Percentiles rank a stretch among this genome's conserved stretches.
Evolutionary conservation across 1,284 basidiomycete genomes (phyloP).

Genomic region (Tilletia setariae): DNA sequence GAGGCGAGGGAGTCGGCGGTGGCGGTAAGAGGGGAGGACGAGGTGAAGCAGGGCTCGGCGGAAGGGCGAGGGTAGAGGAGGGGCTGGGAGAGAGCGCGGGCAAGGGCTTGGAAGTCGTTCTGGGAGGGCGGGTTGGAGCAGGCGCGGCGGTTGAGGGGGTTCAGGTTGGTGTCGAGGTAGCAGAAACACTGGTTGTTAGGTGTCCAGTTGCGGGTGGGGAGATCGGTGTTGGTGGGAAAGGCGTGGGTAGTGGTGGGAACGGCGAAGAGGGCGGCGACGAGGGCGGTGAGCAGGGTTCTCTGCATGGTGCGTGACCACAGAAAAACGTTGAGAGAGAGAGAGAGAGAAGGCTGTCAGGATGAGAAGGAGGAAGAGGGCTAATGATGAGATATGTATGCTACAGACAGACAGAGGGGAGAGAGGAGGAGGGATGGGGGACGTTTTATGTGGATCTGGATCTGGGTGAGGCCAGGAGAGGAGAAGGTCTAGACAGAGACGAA

Average conservation of each 20-base stretch:
- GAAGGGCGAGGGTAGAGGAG: conserved; percentile 6
- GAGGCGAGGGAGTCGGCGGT: background rate
- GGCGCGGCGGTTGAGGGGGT: background rate
- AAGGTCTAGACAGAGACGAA: no score
- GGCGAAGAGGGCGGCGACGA: background rate
- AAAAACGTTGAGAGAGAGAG: background rate
- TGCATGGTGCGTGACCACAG: background rate
- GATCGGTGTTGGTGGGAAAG: background rate
- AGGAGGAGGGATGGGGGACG: no score
- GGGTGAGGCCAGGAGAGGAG: no score
- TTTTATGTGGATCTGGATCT: no score
- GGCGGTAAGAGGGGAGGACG: background rate
- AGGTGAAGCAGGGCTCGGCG: background rate
- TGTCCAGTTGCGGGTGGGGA: no score
- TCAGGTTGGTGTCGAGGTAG: conserved; percentile 12
- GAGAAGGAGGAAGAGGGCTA: background rate
- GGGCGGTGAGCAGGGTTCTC: background rate
- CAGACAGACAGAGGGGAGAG: no score
- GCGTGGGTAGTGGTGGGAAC: background rate
- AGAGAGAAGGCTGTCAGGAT: background rate
- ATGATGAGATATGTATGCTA: background rate
- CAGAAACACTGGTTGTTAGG: conserved; percentile 6
- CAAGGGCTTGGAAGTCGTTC: background rate
- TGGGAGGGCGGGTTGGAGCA: conserved; percentile 4
- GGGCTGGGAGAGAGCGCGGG: background rate